A percentile compares a stretch with the other conserved stretches of the same genome.
Conservation (phyloP, 305 asterid genomes). For the Fraxinus xanthoxyloides region DNA sequence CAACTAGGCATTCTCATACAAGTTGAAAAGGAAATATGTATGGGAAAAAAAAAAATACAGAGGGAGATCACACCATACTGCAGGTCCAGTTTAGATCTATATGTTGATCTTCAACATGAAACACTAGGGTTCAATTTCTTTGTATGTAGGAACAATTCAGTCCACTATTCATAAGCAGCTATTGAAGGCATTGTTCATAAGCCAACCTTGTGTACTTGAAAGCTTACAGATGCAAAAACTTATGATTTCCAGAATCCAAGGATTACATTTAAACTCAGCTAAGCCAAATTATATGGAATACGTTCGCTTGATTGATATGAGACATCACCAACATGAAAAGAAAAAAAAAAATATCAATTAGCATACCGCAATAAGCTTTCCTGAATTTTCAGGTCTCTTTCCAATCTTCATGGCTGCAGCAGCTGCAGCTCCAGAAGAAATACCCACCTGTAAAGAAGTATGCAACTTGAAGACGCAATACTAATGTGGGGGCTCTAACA, state of each 20-base stretch:
- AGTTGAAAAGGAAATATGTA: background rate
- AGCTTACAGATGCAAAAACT: background rate
- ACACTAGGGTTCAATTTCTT: background rate
- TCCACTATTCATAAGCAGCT: background rate
- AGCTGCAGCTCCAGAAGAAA: constrained; percentile 95
- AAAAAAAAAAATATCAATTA: background rate
- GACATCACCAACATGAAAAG: background rate
- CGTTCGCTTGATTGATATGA: background rate
- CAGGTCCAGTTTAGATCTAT: background rate
- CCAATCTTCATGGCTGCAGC: constrained; percentile 78
- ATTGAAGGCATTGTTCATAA: background rate
- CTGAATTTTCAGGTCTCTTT: constrained; percentile 95
- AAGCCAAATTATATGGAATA: background rate
- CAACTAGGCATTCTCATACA: background rate
- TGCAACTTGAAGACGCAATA: constrained; percentile 4
- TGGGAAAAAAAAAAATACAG: background rate
- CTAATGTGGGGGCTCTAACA: background rate
- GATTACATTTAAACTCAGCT: background rate
- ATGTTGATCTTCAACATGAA: background rate
- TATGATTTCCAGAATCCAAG: background rate
- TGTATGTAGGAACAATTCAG: background rate
- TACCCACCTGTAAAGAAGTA: constrained; percentile 66
- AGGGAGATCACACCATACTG: background rate
- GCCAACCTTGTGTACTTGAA: background rate
- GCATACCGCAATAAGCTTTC: constrained; percentile 87